These are phyloP conservation scores for Sphaerulina musiva DNA, from an alignment of 2,329 filamentous ascomycete genomes.

Conservation along the genomic window DNA sequence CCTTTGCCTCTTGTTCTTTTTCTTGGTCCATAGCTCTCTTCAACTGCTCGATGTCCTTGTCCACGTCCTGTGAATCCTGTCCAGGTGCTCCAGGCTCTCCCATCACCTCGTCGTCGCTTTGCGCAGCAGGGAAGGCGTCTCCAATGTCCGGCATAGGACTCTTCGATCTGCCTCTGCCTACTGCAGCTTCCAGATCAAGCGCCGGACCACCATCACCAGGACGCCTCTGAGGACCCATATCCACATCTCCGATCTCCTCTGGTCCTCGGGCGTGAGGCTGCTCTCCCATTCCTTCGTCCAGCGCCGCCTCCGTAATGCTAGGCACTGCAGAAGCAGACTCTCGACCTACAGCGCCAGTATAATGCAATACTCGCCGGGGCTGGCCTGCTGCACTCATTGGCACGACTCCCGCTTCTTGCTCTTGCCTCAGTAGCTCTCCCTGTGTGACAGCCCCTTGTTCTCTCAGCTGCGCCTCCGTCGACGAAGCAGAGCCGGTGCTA, in stretches of 20 bases:
- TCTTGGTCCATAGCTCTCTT: conserved; percentile 17
- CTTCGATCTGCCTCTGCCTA: conserved; percentile 31
- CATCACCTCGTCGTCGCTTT: conserved; percentile 13
- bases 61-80: conserved; percentile 19
- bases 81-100: conserved; percentile 18
- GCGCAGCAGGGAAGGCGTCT: not conserved
- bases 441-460: conserved; percentile 61
- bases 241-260: conserved; percentile 74
- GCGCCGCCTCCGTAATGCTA: conserved; percentile 29
- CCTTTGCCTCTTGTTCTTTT: conserved; percentile 21
- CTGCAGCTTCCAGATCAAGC: conserved; percentile 39
- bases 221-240: conserved; percentile 66
- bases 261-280: conserved; percentile 76
- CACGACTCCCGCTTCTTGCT: conserved; percentile 74
- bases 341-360: conserved; percentile 23
- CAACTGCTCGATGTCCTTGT: conserved; percentile 18
- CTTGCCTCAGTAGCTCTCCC: conserved; percentile 77
- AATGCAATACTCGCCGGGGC: conserved; percentile 21
- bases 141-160: conserved; percentile 22
- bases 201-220: conserved; percentile 8
- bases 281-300: conserved; percentile 37
- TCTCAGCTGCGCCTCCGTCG: conserved; percentile 31
- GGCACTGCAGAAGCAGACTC: conserved; percentile 19
- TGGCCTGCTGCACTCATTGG: conserved; percentile 39
- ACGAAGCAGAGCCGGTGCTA: conserved; percentile 32